Percentiles rank a stretch among this genome's conserved stretches.
These are phyloP conservation scores for Talaromyces sp. DNA, from an alignment of 2,329 filamentous ascomycete species.

Conservation along the genomic window DNA sequence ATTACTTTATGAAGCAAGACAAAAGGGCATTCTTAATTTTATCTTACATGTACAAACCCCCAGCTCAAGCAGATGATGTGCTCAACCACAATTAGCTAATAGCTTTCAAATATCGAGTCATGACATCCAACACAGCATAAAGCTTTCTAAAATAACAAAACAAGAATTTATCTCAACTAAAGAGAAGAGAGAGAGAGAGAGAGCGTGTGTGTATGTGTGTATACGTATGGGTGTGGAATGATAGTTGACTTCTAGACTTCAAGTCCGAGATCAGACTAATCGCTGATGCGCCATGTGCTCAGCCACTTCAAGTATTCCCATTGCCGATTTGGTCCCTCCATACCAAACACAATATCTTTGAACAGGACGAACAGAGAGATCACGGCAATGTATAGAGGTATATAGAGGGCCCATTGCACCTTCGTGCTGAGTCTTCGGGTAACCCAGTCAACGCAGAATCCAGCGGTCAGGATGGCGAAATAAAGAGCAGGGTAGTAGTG, in stretches of 20 bases:
- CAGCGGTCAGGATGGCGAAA: slow-evolving; percentile 85
- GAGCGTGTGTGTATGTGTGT: background rate
- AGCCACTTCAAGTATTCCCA: slow-evolving; percentile 96
- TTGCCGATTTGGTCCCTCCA: slow-evolving; percentile 76
- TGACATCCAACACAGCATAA: slow-evolving; percentile 1
- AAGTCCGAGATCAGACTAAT: slow-evolving; percentile 35
- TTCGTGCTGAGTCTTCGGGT: slow-evolving; percentile 61
- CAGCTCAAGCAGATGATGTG: background rate
- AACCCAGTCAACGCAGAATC: slow-evolving; percentile 83
- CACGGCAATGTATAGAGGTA: slow-evolving; percentile 64
- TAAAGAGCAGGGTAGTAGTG: slow-evolving; percentile 99
- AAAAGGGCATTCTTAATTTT: background rate
- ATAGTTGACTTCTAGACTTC: background rate
- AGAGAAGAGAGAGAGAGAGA: background rate
- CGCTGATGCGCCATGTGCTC: slow-evolving; percentile 75
- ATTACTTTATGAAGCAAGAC: too few relatives aligned
- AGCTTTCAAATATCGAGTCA: slow-evolving; percentile 4
- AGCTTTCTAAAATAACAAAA: slow-evolving; percentile 3
- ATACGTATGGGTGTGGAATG: background rate
- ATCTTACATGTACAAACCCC: background rate
- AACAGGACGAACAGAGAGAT: slow-evolving; percentile 85
- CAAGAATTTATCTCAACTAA: background rate
- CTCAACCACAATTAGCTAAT: background rate
- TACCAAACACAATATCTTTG: slow-evolving; percentile 92
- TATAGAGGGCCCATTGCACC: slow-evolving; percentile 66